A percentile compares a stretch with the other conserved stretches of the same genome.
Evolutionary conservation across 1,284 basidiomycete genomes (phyloP).

Genomic region (Lignosus rhinocerotis): DNA sequence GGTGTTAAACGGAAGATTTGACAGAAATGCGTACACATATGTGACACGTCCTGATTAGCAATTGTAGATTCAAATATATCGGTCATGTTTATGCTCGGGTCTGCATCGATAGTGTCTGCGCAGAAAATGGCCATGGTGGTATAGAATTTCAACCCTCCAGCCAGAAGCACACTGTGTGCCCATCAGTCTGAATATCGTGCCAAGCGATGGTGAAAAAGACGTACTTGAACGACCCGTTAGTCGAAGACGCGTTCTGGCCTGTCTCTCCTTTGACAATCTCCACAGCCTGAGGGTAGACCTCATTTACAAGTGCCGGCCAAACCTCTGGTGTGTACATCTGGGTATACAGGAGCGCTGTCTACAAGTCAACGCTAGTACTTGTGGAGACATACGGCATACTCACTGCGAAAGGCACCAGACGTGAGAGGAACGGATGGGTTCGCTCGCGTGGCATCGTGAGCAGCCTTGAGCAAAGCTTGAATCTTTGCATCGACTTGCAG

Average conservation of each 20-base stretch:
- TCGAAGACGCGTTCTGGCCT: background rate
- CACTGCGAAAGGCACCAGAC: constrained; percentile 9
- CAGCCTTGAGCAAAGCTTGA: constrained; percentile 8
- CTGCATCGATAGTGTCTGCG: constrained; percentile 21
- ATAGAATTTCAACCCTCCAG: background rate
- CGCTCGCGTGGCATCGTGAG: constrained; percentile 6
- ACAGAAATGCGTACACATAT: constrained; percentile 15
- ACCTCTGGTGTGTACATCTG: background rate
- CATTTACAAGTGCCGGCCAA: constrained; percentile 3
- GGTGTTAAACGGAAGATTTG: background rate
- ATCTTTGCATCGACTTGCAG: constrained; percentile 8
- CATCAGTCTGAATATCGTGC: background rate
- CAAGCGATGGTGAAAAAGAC: too few relatives aligned
- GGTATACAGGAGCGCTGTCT: background rate
- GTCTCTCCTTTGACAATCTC: background rate
- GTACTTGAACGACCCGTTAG: background rate
- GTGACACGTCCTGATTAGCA: constrained; percentile 9
- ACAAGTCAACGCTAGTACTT: background rate
- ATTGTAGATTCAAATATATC: constrained; percentile 20
- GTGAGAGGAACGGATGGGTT: constrained; percentile 8
- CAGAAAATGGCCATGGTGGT: constrained; percentile 15
- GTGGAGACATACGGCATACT: background rate
- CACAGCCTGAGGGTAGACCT: constrained; percentile 5
- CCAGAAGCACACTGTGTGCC: background rate
- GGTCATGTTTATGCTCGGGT: constrained; percentile 9